A percentile compares a stretch with the other conserved stretches of the same genome.
These are phyloP conservation scores for Psilocybe sp. DNA, from an alignment of 768 basidiomycete species.

Conservation along the genomic window DNA sequence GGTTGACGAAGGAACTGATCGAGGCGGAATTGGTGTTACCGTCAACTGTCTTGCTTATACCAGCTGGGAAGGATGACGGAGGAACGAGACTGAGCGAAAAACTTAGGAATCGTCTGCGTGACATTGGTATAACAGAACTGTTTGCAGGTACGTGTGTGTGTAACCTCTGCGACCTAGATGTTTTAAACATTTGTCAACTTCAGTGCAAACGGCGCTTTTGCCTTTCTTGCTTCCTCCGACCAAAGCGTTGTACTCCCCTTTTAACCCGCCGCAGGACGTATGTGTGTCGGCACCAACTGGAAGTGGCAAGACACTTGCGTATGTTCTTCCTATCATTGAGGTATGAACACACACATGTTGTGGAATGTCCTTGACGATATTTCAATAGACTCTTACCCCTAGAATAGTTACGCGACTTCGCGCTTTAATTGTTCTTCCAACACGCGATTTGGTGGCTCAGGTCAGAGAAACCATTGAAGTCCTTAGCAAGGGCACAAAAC, in stretches of 20 bases:
- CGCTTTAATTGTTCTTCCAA: constrained; percentile 88
- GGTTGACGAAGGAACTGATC: constrained; percentile 70
- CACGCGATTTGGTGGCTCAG: constrained; percentile 89
- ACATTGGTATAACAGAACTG: constrained; percentile 80
- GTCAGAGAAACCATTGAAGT: constrained; percentile 91
- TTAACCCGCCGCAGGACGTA: constrained; percentile 69
- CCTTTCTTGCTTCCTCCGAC: constrained; percentile 69
- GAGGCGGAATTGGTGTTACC: constrained; percentile 71
- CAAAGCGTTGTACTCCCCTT: constrained; percentile 60
- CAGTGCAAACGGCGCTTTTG: constrained; percentile 87
- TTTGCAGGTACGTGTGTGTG: constrained; percentile 70
- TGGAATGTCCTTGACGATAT: background rate
- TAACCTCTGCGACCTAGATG: background rate
- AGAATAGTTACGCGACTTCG: constrained; percentile 81
- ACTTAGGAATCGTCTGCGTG: constrained; percentile 60
- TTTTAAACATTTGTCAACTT: background rate
- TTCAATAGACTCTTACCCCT: constrained; percentile 60
- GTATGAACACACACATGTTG: constrained; percentile 29
- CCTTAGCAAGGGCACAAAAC: constrained; percentile 76
- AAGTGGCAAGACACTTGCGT: constrained; percentile 97
- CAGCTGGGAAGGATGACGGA: constrained; percentile 35
- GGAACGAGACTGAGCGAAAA: constrained; percentile 53
- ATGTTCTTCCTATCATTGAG: constrained; percentile 90
- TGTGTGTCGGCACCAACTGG: constrained; percentile 97
- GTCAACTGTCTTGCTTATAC: constrained; percentile 40